These are phyloP conservation scores for Centaurea solstitialis DNA, from an alignment of 129 eudicot genomes.

Conservation along the genomic window DNA sequence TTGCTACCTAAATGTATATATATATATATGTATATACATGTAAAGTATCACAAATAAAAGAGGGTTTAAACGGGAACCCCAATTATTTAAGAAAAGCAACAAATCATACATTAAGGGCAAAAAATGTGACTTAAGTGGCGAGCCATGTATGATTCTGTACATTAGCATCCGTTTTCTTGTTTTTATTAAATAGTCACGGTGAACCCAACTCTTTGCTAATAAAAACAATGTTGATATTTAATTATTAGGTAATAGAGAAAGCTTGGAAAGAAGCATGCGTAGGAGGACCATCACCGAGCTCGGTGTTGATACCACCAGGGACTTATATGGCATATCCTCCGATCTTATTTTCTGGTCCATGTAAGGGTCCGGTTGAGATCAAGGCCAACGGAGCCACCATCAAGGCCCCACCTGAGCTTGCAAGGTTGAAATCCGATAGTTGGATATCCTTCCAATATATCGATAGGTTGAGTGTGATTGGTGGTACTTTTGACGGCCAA, in stretches of 20 bases:
- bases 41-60: too few species aligned
- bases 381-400: conserved; percentile 36
- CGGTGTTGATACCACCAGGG: conserved; percentile 29
- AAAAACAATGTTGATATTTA: neutral
- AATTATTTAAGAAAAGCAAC: too few species aligned
- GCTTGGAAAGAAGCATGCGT: conserved; percentile 37
- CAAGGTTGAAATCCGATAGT: conserved; percentile 4
- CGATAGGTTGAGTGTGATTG: conserved; percentile 28
- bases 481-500: conserved; percentile 59
- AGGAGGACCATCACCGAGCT: conserved; percentile 23
- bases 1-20: too few species aligned
- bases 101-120: too few species aligned
- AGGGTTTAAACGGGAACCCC: too few species aligned
- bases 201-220: too few species aligned
- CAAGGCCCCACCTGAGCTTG: conserved; percentile 38
- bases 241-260: conserved; percentile 17
- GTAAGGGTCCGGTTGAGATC: conserved; percentile 32
- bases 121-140: too few species aligned
- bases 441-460: conserved; percentile 42
- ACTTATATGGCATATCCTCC: conserved; percentile 24
- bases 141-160: too few species aligned
- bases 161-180: too few species aligned
- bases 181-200: too few species aligned
- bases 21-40: too few species aligned
- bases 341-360: conserved; percentile 19